These are phyloP conservation scores for Cercospora citrullina DNA, from an alignment of 2,329 filamentous ascomycete species.

Conservation along the genomic window DNA sequence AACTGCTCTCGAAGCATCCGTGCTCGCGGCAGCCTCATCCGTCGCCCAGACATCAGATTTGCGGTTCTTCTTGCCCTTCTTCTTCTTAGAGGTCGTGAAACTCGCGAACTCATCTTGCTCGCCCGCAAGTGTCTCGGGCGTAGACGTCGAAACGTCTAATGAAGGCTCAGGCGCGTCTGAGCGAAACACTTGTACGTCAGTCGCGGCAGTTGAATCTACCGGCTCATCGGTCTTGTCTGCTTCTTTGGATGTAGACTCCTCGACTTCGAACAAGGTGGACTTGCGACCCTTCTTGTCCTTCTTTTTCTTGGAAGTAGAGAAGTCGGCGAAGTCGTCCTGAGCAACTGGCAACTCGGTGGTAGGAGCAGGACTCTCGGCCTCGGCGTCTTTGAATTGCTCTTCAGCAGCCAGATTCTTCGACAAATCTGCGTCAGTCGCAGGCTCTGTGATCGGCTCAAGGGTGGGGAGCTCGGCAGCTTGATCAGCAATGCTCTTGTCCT, in stretches of 20 bases:
- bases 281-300: slow-evolving; percentile 28
- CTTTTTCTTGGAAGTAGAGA: slow-evolving; percentile 4
- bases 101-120: neutral
- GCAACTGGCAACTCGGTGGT: neutral
- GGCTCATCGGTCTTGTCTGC: neutral
- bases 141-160: neutral
- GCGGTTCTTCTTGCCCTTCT: slow-evolving; percentile 28
- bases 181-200: neutral
- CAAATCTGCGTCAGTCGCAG: neutral
- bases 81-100: slow-evolving; percentile 1
- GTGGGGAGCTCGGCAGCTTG: neutral
- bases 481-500: neutral
- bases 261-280: neutral
- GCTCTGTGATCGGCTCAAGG: neutral
- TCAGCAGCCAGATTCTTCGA: neutral
- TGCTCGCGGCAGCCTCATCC: neutral
- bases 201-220: neutral
- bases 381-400: neutral
- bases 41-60: neutral
- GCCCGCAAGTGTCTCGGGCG: neutral
- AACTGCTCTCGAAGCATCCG: neutral
- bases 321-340: neutral
- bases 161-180: neutral
- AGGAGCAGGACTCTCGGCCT: neutral
- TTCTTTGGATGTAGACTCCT: neutral